Base-by-base conservation (phyloP, 2,329 filamentous ascomycete genomes). In the Talaromyces sp. region DNA sequence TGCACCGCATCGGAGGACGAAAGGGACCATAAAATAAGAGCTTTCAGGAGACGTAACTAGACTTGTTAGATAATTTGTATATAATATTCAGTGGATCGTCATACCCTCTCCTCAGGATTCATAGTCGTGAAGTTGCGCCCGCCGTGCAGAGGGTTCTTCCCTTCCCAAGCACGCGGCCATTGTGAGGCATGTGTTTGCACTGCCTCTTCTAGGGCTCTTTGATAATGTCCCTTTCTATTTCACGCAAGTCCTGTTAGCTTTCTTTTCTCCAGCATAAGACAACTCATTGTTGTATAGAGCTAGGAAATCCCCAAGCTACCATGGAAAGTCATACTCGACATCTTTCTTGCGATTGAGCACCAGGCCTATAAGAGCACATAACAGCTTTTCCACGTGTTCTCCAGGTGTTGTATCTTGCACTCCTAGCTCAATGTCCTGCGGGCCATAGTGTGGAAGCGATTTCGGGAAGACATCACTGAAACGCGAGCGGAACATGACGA, bases 311-410 rank as follows among this genome's bases (percentile, higher is more conserved):
- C 8, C 25, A 15, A 45, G 40, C 31, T 31, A 13, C 35, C 25
- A 58, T 67, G 70, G 70, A 63, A 62, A 62, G 64, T 78, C 91
- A 75, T 84, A 97, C 94, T 99, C 96, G 71, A 97, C 89, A 77
- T 96, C 92, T 73, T 99, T 96, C 80, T 99, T 97, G 74, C 94
- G 87, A 75, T 99, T 99, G 68, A 99, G 81, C 57, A 97, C 84
- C 66, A 99, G 80, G 33, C 89, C 87, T 45, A 99, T 80, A 64
- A 99, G 77, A 62, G 91, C 91, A 79, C 95, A 99, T 25, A 99
- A 80, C 59, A 99, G 85, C 65, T 87, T 84, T 78, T 97, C 93
- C 48, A 89, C 87, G 69, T 92, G 87, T 68, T 95, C 87, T 66
- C 91, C 90, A 2, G 93, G 92, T 21, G 87, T 77, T 51, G 82